Evolutionary conservation across 2,329 filamentous ascomycete species (phyloP).

Genomic region (Colletotrichum sp.): DNA sequence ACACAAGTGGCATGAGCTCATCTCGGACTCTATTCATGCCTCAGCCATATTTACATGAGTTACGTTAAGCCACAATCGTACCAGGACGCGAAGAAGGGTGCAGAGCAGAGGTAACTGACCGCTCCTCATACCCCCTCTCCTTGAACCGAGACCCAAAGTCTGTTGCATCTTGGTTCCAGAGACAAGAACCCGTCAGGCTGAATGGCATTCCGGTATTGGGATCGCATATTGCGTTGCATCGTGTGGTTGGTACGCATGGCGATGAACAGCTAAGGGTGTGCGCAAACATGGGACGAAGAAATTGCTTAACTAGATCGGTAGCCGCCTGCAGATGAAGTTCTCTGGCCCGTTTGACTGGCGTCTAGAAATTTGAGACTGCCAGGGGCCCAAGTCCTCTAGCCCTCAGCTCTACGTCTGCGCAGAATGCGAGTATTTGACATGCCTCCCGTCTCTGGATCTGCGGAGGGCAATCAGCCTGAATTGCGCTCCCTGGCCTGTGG

Average conservation of each 20-base stretch:
- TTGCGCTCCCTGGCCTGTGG: neutral
- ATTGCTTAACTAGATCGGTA: neutral
- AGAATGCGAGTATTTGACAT: neutral
- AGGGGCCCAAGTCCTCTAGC: neutral
- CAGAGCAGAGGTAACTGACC: neutral
- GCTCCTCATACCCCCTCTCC: neutral
- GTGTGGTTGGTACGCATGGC: neutral
- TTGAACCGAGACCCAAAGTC: neutral
- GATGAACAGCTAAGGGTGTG: neutral
- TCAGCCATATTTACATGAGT: conserved; percentile 9
- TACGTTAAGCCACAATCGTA: neutral
- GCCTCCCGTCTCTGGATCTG: neutral
- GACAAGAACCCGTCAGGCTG: neutral
- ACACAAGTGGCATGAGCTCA: neutral
- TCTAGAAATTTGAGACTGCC: neutral
- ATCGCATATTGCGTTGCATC: neutral
- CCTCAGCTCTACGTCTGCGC: neutral
- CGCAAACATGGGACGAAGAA: conserved; percentile 5
- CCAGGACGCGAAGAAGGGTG: neutral
- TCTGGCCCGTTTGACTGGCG: neutral
- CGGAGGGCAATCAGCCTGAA: conserved; percentile 15
- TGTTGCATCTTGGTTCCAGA: neutral
- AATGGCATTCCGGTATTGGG: neutral
- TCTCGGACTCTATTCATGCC: neutral
- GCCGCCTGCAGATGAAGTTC: neutral